phyloP scores from a whole-genome alignment of 2,329 filamentous ascomycete genomes.

The Pseudocercospora vitis region DNA sequence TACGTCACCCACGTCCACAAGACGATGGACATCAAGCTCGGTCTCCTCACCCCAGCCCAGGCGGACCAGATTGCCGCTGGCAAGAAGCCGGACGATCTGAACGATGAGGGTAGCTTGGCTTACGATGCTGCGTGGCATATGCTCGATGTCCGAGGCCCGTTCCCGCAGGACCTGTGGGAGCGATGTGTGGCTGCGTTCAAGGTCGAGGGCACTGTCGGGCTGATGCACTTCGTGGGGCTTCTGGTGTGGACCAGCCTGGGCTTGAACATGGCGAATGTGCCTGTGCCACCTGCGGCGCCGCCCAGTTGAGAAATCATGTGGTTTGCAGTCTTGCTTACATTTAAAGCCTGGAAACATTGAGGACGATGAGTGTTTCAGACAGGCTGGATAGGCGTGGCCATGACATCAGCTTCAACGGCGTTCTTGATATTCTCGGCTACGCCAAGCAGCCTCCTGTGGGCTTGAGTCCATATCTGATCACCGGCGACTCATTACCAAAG shows the following conservation, averaged over 20 bases:
- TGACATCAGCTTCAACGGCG: no score
- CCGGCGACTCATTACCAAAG: no score
- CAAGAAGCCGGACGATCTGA: conserved; percentile 25
- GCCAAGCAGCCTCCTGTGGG: no score
- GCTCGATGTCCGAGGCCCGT: conserved; percentile 18
- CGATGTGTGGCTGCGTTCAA: conserved; percentile 19
- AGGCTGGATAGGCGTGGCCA: no score
- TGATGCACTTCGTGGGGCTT: conserved; percentile 26
- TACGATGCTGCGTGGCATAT: conserved; percentile 28
- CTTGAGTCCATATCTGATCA: no score
- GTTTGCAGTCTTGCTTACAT: no score
- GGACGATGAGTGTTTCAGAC: no score
- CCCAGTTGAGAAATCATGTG: background rate
- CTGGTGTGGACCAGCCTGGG: conserved; percentile 26
- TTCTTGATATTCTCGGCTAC: no score
- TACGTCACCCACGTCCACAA: conserved; percentile 22
- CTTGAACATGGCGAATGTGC: conserved; percentile 25
- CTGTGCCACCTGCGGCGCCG: background rate
- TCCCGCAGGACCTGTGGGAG: conserved; percentile 23
- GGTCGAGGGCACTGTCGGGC: conserved; percentile 22
- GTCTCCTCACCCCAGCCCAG: conserved; percentile 8
- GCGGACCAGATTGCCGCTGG: conserved; percentile 14
- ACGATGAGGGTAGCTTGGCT: conserved; percentile 20
- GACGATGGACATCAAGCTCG: conserved; percentile 13
- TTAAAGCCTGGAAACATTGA: no score